Evolutionary conservation across 2,329 filamentous ascomycete species (phyloP).

Genomic region (Cadophora sp.): DNA sequence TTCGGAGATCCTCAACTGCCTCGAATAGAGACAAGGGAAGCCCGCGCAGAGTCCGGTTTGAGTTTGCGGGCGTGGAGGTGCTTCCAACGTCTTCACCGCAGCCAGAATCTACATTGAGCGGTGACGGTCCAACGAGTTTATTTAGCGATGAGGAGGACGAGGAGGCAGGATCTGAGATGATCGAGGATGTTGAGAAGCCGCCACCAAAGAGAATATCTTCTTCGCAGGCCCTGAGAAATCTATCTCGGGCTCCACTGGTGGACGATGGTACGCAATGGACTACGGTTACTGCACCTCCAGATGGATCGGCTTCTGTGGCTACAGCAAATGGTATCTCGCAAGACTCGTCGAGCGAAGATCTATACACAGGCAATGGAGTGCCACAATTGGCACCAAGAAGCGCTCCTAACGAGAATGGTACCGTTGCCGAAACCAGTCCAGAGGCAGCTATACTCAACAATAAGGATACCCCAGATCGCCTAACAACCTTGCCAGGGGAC

Average conservation of each 20-base stretch:
- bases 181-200: conserved; percentile 48
- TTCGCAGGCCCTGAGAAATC: conserved; percentile 59
- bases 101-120: conserved; percentile 24
- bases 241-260: conserved; percentile 59
- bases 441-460: conserved; percentile 2
- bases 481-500: conserved; percentile 31
- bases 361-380: conserved; percentile 21
- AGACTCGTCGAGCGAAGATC: conserved; percentile 34
- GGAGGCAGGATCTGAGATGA: conserved; percentile 43
- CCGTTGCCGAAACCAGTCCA: not conserved
- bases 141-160: conserved; percentile 44
- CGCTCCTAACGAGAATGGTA: conserved; percentile 7
- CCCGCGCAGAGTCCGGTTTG: conserved; percentile 68
- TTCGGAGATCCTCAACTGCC: conserved; percentile 61
- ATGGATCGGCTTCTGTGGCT: conserved; percentile 44
- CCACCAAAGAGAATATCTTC: conserved; percentile 62
- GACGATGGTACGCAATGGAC: conserved; percentile 49
- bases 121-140: conserved; percentile 27
- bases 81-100: conserved; percentile 63
- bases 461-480: conserved; percentile 1
- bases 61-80: conserved; percentile 65
- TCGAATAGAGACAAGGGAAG: conserved; percentile 53
- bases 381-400: conserved; percentile 22
- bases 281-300: conserved; percentile 42
- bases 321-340: conserved; percentile 24